phyloP scores from a whole-genome alignment of 2,329 filamentous ascomycete species.

The Aspergillus fijiensis region DNA sequence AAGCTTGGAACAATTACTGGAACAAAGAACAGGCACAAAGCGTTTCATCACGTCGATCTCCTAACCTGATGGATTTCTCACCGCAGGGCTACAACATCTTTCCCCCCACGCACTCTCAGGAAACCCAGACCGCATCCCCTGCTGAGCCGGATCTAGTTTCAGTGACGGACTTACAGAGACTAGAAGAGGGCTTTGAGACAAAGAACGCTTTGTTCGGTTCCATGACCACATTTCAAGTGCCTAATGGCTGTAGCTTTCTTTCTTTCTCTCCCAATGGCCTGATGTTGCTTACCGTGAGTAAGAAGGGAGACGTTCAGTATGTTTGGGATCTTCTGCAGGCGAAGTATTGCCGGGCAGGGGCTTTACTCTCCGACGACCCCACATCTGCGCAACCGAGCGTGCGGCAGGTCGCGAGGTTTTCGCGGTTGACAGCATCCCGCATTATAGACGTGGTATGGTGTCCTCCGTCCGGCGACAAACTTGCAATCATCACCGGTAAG shows the following conservation, averaged over 20 bases:
- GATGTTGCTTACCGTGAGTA: constrained; percentile 48
- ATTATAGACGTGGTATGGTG: constrained; percentile 91
- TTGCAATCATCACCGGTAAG: constrained; percentile 88
- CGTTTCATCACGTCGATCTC: constrained; percentile 31
- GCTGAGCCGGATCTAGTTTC: constrained; percentile 48
- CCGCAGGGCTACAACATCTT: constrained; percentile 39
- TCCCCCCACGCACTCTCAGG: constrained; percentile 48
- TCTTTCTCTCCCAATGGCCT: constrained; percentile 50
- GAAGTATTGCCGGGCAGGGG: constrained; percentile 42
- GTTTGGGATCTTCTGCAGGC: constrained; percentile 53
- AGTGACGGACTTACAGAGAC: constrained; percentile 46
- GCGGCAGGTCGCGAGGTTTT: constrained; percentile 83
- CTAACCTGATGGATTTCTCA: constrained; percentile 29
- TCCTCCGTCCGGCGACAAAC: constrained; percentile 72
- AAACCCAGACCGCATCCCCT: constrained; percentile 35
- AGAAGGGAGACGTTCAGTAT: constrained; percentile 52
- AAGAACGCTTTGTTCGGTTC: constrained; percentile 38
- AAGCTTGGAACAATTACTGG: constrained; percentile 54
- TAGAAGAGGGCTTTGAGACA: constrained; percentile 42
- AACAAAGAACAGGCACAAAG: constrained; percentile 42
- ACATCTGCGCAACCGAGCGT: constrained; percentile 50
- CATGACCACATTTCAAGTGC: constrained; percentile 48
- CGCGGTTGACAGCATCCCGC: constrained; percentile 84
- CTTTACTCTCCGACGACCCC: constrained; percentile 39
- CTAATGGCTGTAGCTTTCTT: constrained; percentile 51